Evolutionary conservation across 2,329 filamentous ascomycete species (phyloP), one percentile per base, ranked within the genome.

Genomic region (Capronia coronata): DNA sequence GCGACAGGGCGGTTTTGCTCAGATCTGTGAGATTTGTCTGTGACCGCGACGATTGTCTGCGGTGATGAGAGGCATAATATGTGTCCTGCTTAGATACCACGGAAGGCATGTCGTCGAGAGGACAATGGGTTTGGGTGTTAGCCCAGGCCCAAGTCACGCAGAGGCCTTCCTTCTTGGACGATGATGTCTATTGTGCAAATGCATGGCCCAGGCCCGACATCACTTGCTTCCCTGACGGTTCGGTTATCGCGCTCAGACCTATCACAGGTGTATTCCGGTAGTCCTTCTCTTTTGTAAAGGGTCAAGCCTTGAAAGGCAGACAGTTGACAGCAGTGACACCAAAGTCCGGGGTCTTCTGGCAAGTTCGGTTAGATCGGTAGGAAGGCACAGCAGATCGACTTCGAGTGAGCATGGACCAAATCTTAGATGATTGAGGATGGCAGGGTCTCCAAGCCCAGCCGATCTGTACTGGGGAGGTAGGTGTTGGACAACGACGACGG

Each of bases 31-130:
- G 46, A 23, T 49, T 54, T 7, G 51, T 55, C 37, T 61, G 58
- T n/a, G 58, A 58, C 34, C 55, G 52, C 8, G 53, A 56, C 13
- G 58, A 59, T 39, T 57, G 56, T 35, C 56, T 53, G 27, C 56
- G 54, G 30, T 54, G 51, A 35, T 57, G 51, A 10, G 54, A 44
- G 16, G 50, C 44, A 47, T 60, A 54, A 34, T 55, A 56, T 29
- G 57, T 53, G 39, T 48, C 43, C 43, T 52, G 49, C 25, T 50
- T 51, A 11, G 51, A 52, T 22, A 58, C 43, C 40, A 54, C 55
- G 16, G 55, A 53, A 48, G 50, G 54, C 56, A 57, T 60, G 30
- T 51, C 55, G 52, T 48, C 41, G 19, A 23, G 23, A 13, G 41
- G 46, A 35, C 27, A 46, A 29, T 25, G 32, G 34, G 13, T 27